phyloP scores from a whole-genome alignment of 805 yeast genomes.

The Zygosaccharomyces bisporus region DNA sequence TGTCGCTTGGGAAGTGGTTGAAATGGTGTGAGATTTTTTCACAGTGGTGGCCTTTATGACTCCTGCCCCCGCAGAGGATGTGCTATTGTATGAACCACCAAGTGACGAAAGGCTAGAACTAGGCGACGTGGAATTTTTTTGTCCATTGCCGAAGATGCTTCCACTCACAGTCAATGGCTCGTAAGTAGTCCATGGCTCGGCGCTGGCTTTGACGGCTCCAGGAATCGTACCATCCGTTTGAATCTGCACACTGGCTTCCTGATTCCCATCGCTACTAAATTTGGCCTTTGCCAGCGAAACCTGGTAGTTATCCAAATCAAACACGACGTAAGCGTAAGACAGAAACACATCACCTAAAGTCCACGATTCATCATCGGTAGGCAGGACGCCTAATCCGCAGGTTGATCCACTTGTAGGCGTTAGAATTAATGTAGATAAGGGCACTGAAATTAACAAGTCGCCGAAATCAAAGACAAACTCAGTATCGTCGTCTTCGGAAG shows the following conservation, averaged over 20 bases:
- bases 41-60: background rate
- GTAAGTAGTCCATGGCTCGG: slow-evolving; percentile 21
- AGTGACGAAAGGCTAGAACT: background rate
- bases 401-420: slow-evolving; percentile 26
- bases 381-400: slow-evolving; percentile 45
- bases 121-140: background rate
- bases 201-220: slow-evolving; percentile 44
- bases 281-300: slow-evolving; percentile 49
- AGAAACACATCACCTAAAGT: slow-evolving; percentile 59
- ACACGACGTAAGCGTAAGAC: slow-evolving; percentile 54
- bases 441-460: slow-evolving; percentile 53
- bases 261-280: slow-evolving; percentile 15
- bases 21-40: background rate
- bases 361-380: slow-evolving; percentile 34
- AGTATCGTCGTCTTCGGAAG: slow-evolving; percentile 25
- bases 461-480: slow-evolving; percentile 47
- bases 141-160: background rate
- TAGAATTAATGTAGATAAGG: slow-evolving; percentile 29
- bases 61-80: background rate
- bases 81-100: background rate
- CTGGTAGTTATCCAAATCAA: slow-evolving; percentile 47
- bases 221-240: slow-evolving; percentile 42
- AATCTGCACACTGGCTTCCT: slow-evolving; percentile 45
- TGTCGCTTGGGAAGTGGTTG: background rate
- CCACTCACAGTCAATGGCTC: slow-evolving; percentile 16